phyloP scores from a whole-genome alignment of 371 early-diverging fungal genomes.

The Rhizomucor miehei region DNA sequence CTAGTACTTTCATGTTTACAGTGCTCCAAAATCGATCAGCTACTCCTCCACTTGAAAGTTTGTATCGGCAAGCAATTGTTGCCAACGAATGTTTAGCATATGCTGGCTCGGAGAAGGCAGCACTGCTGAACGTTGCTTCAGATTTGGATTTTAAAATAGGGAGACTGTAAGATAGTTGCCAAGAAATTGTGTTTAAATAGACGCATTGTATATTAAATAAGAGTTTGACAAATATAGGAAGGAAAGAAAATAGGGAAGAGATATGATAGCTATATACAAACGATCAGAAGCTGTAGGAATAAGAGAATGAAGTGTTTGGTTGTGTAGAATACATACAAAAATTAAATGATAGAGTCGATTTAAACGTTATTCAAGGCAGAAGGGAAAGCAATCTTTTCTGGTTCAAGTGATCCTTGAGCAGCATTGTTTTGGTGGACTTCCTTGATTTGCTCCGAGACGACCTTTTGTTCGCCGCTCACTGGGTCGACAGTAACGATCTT shows the following conservation, averaged over 20 bases:
- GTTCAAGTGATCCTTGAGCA: slow-evolving; percentile 10
- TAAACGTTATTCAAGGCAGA: slow-evolving; percentile 15
- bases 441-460: slow-evolving; percentile 34
- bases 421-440: slow-evolving; percentile 15
- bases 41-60: slow-evolving; percentile 18
- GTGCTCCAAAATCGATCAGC: slow-evolving; percentile 18
- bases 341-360: not conserved
- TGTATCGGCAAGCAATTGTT: slow-evolving; percentile 20
- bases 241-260: not conserved
- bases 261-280: not conserved
- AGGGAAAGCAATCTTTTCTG: slow-evolving; percentile 11
- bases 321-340: not conserved
- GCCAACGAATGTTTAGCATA: slow-evolving; percentile 19
- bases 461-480: slow-evolving; percentile 33
- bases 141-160: not conserved
- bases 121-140: slow-evolving; percentile 11
- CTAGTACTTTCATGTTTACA: not conserved
- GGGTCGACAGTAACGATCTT: slow-evolving; percentile 40
- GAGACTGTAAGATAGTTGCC: not conserved
- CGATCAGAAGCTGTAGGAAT: slow-evolving; percentile 1
- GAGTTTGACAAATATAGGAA: not conserved
- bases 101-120: slow-evolving; percentile 17
- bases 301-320: not conserved
- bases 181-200: not conserved
- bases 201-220: not conserved